Percentiles rank a stretch among this genome's conserved stretches.
Evolutionary conservation across 257 asterid genomes (phyloP).

Genomic region (Scutellaria barbata): DNA sequence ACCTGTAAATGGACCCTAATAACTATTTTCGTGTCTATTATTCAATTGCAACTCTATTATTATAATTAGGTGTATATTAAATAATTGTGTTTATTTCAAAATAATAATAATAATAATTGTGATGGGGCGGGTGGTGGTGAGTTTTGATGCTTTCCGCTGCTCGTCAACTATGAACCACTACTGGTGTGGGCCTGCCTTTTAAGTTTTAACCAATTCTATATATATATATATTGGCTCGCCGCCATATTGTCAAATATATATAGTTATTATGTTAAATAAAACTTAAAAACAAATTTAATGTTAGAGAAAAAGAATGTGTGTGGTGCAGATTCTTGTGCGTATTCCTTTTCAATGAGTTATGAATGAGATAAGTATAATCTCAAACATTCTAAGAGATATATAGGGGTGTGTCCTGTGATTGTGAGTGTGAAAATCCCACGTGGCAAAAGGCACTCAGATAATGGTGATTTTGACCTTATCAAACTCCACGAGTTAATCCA

Average conservation of each 20-base stretch:
- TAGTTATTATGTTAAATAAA: no score
- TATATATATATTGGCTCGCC: background rate
- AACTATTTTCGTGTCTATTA: background rate
- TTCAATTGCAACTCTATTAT: no score
- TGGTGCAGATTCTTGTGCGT: no score
- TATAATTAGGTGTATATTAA: background rate
- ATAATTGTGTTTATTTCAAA: conserved; percentile 28
- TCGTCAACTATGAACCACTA: conserved; percentile 38
- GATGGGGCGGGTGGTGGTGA: conserved; percentile 25
- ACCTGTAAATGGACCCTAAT: conserved; percentile 43
- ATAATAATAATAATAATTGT: conserved; percentile 17
- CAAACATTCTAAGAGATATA: background rate
- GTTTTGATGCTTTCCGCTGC: conserved; percentile 34
- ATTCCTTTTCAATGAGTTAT: background rate
- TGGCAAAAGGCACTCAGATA: conserved; percentile 21
- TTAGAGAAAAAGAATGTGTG: no score
- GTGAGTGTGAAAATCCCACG: background rate
- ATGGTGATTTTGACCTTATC: background rate
- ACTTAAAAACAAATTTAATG: no score
- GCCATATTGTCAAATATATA: no score
- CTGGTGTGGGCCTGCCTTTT: conserved; percentile 15
- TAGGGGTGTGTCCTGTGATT: background rate
- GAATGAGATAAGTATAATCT: background rate
- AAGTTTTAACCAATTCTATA: background rate
- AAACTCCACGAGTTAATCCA: background rate